These are phyloP conservation scores for Cladorrhinum sp. DNA, from an alignment of 2,329 filamentous ascomycete species.

Conservation along the genomic window DNA sequence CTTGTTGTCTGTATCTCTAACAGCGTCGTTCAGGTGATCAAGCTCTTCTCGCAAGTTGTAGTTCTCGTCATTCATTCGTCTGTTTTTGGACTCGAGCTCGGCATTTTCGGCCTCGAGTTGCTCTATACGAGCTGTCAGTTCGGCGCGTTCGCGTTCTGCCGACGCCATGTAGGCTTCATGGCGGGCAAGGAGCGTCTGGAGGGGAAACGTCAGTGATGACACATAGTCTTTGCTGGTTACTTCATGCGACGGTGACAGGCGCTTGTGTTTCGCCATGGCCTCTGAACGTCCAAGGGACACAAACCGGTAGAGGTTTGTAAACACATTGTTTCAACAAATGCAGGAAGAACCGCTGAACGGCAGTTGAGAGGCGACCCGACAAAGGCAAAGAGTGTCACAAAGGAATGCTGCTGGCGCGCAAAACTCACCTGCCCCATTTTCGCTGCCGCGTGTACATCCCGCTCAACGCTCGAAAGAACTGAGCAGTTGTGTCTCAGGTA, in stretches of 20 bases:
- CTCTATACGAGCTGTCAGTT: slow-evolving; percentile 70
- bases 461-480: slow-evolving; percentile 77
- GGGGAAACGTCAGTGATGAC: slow-evolving; percentile 65
- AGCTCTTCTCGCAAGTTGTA: slow-evolving; percentile 76
- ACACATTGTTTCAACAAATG: neutral
- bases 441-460: slow-evolving; percentile 82
- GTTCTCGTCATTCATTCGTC: slow-evolving; percentile 78
- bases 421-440: slow-evolving; percentile 82
- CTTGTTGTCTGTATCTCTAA: slow-evolving; percentile 74
- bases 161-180: slow-evolving; percentile 95
- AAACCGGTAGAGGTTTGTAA: slow-evolving; percentile 11
- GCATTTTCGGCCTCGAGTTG: slow-evolving; percentile 72
- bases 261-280: neutral
- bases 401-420: slow-evolving; percentile 28
- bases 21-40: slow-evolving; percentile 75
- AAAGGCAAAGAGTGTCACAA: slow-evolving; percentile 10
- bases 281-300: neutral
- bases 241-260: neutral
- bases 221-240: neutral
- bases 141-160: slow-evolving; percentile 77
- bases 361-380: neutral
- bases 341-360: too few relatives aligned
- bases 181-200: slow-evolving; percentile 84
- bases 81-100: slow-evolving; percentile 73
- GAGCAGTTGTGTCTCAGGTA: slow-evolving; percentile 78